Evolutionary conservation across 2,329 filamentous ascomycete species (phyloP).

Genomic region (Penicillium sumatraense): DNA sequence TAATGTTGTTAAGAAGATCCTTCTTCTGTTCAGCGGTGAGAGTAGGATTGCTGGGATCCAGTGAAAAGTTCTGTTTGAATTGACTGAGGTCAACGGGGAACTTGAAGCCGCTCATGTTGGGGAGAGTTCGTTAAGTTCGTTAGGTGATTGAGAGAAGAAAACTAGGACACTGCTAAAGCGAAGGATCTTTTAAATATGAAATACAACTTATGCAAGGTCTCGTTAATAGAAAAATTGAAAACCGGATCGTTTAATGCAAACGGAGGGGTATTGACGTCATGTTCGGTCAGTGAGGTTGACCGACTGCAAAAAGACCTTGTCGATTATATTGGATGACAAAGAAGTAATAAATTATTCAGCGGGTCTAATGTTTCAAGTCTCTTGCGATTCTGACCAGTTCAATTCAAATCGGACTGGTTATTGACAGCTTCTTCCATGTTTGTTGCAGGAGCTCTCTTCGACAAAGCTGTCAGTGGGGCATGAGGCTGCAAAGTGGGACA

Average conservation of each 20-base stretch:
- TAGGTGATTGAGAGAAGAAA: background rate
- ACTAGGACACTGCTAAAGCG: background rate
- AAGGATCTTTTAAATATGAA: background rate
- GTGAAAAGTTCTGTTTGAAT: slow-evolving; percentile 39
- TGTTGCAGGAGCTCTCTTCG: background rate
- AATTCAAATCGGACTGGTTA: no score
- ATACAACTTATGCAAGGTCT: background rate
- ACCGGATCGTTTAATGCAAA: slow-evolving; percentile 8
- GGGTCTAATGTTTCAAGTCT: background rate
- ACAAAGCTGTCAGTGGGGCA: background rate
- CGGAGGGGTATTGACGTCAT: slow-evolving; percentile 19
- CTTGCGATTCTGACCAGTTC: no score
- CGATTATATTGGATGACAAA: no score
- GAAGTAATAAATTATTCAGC: background rate
- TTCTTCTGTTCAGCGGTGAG: slow-evolving; percentile 41
- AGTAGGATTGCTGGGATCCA: slow-evolving; percentile 39
- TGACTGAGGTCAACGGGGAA: slow-evolving; percentile 40
- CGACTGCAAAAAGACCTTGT: no score
- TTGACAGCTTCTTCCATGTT: no score
- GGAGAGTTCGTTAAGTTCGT: no score
- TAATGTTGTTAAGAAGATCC: slow-evolving; percentile 44
- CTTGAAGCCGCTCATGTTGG: slow-evolving; percentile 20
- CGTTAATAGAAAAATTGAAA: background rate
- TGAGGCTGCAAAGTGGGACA: background rate
- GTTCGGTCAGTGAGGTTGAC: slow-evolving; percentile 4